Evolutionary conservation across 108 stramenopile genomes (phyloP), one percentile per base, ranked within the genome.

Genomic region (Fragilariopsis cylindrus): DNA sequence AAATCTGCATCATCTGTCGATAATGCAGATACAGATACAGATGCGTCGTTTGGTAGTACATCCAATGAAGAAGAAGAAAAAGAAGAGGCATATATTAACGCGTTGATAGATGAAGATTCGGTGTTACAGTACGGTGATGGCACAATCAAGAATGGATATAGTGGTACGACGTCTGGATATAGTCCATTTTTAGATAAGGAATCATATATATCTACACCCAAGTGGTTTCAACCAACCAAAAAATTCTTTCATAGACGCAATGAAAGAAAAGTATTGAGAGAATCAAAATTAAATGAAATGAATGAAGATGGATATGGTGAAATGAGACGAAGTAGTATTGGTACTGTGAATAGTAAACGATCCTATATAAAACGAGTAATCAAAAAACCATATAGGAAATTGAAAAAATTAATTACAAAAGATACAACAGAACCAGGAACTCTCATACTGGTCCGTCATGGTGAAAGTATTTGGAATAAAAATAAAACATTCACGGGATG

Each of bases 401-500:
- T 41, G 11, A 52, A 65, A n/a, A 68, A 48, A 6, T 39, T 70
- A 11, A 6, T 73, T 3, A 67, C 57, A 12, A 41, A 48, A 43
- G 7, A 74, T 13, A 58, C 57, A 0, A 53, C 13, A 21, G 81
- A 86, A 60, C 95, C 95, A 8, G 95, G 95, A 0, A 93, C 91
- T 11, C 67, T 96, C 30, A 96, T 96, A 46, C 70, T 96, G 4
- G 90, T 96, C 0, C 77, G 95, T n/a, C 92, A 93, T 56, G 95
- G 95, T 21, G 91, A 96, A 76, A 84, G 82, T 21, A 39, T 50
- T 47, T 82, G 81, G 83, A 94, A 96, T 80, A 81, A 78, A 45
- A 96, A 92, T 47, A 88, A 91, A 62, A 95, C 91, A 5, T 95
- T 92, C 70, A 95, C 91, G 0, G 91, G 84, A 5, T 93, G 92